These are phyloP conservation scores for Diospyros kaki DNA, from an alignment of 148 eudicot species.

Conservation along the genomic window DNA sequence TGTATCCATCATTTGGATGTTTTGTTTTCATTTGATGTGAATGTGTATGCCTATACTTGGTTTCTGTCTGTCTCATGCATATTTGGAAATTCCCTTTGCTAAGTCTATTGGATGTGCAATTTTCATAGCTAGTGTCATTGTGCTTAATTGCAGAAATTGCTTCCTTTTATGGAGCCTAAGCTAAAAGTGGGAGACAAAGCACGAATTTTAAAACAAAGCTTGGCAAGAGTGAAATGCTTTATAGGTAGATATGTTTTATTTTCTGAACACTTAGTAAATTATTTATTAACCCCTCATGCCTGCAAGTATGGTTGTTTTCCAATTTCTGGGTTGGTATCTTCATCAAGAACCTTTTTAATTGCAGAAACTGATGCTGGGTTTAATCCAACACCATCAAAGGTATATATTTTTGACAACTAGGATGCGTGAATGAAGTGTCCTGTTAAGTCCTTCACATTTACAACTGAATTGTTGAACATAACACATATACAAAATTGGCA, in stretches of 20 bases:
- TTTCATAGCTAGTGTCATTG: not conserved
- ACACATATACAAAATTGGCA: too few species aligned
- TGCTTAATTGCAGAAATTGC: slow-evolving; percentile 34
- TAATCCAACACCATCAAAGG: slow-evolving; percentile 73
- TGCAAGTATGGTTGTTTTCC: not conserved
- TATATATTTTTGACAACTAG: slow-evolving; percentile 11
- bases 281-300: too few species aligned
- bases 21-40: not conserved
- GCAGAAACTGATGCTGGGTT: slow-evolving; percentile 89
- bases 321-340: not conserved
- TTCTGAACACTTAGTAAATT: not conserved
- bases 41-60: not conserved
- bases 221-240: slow-evolving; percentile 67
- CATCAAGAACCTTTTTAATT: slow-evolving; percentile 15
- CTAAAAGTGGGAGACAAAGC: slow-evolving; percentile 43
- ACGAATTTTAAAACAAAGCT: slow-evolving; percentile 49
- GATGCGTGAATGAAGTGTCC: not conserved
- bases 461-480: too few species aligned
- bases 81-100: not conserved
- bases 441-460: not conserved
- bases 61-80: not conserved
- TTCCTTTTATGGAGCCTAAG: slow-evolving; percentile 72
- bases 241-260: slow-evolving; percentile 43
- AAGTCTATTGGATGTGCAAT: not conserved
- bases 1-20: not conserved